phyloP scores from a whole-genome alignment of 768 basidiomycete species.

The Cystofilobasidium ferigula region DNA sequence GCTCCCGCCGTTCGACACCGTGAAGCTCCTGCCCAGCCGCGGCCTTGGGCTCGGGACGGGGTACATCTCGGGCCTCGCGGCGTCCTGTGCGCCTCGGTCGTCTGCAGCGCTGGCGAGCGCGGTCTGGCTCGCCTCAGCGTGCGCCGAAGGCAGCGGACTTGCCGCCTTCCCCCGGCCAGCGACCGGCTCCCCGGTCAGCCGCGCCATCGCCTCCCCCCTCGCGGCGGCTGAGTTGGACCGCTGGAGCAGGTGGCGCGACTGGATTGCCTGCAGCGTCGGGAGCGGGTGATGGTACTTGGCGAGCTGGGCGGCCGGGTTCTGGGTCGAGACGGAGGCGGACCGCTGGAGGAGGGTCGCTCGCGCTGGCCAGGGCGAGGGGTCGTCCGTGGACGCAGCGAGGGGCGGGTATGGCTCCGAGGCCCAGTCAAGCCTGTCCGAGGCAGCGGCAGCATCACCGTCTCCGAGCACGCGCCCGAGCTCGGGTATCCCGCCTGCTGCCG shows the following conservation, averaged over 20 bases:
- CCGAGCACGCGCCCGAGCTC: too few species aligned
- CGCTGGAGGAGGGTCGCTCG: neutral
- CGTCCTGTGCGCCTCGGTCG: slow-evolving; percentile 20
- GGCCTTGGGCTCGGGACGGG: slow-evolving; percentile 27
- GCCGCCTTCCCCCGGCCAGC: slow-evolving; percentile 42
- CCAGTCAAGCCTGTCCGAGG: neutral
- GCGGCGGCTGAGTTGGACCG: slow-evolving; percentile 85
- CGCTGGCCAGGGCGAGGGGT: neutral
- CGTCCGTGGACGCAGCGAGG: neutral
- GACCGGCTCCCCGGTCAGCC: slow-evolving; percentile 63
- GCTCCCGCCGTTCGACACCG: slow-evolving; percentile 30
- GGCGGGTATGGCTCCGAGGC: neutral
- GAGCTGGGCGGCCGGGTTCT: neutral
- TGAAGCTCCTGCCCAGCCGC: slow-evolving; percentile 35
- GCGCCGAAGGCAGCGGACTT: slow-evolving; percentile 13
- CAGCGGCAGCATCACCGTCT: too few species aligned
- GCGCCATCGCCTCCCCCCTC: slow-evolving; percentile 66
- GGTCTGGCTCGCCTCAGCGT: too few species aligned
- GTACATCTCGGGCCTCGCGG: neutral
- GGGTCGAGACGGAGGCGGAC: slow-evolving; percentile 4
- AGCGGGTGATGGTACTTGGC: slow-evolving; percentile 39
- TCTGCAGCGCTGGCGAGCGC: slow-evolving; percentile 21
- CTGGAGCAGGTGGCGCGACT: slow-evolving; percentile 50
- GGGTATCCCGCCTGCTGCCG: too few species aligned
- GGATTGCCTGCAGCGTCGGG: slow-evolving; percentile 64